Base-by-base conservation (phyloP, 2,329 filamentous ascomycete genomes). In the Colletotrichum noveboracense region DNA sequence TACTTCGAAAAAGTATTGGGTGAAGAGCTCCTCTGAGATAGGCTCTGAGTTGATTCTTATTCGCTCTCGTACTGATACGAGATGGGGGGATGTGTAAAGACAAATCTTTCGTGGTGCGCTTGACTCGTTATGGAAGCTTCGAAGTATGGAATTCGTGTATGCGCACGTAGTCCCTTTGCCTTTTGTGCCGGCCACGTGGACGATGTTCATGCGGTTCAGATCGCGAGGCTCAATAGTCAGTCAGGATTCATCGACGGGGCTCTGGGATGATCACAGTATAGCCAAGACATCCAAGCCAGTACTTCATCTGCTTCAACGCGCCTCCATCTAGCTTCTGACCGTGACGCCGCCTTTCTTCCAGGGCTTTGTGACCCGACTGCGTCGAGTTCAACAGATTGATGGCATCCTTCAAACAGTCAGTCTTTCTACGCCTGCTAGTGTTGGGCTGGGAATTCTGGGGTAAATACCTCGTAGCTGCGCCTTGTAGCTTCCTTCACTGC, bases 381-480 rank as follows among this genome's bases (percentile, higher is more conserved):
- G 30, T 61, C 3, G 58, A 61, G 18, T 61, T 61, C 16, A 61
- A 13, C 4, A 61, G 30, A n/a, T 32, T 61, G 30, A 34, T 21
- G 16, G 58, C 58, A 8, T 61, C 26, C 58, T 61, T 12, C 10
- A 7, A 24, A 26, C 0, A 14, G 30, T 61, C 18, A 61, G 58
- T n/a, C 5, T 34, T 30, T 2, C 5, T 5, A 0, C 18, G 12
- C 18, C 6, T 5, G 0, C 12, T 21, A 4, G 6, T n/a, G 26
- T 12, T 34, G 6, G 6, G 18, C 38, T 48, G 5, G 38, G 5
- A 21, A 4, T 12, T 10, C 10, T 30, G 16, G 18, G 28, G n/a
- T 13, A 34, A 18, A 61, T 21, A 61, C 58, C 58, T 61, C 58
- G 28, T 34, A 61, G 28, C 16, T 32, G 18, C n/a, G 16, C 12